Evolutionary conservation across 768 basidiomycete genomes (phyloP).

Genomic region (Leccinum rimulosum): DNA sequence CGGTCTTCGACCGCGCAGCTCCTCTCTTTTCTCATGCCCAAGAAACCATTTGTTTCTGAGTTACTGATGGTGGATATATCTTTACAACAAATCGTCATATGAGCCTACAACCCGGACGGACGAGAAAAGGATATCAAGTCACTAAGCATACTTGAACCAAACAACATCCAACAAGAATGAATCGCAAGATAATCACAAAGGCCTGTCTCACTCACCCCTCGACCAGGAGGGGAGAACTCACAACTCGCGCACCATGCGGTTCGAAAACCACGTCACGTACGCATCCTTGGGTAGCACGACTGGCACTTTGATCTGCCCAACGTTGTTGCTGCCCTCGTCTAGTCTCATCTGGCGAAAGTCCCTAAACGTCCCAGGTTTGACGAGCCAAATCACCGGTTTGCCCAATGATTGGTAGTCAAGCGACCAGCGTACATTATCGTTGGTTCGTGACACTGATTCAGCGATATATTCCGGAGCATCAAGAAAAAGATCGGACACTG

Average conservation of each 20-base stretch:
- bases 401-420: not conserved
- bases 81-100: not conserved
- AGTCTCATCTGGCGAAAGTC: not conserved
- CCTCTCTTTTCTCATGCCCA: slow-evolving; percentile 59
- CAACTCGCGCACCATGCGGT: not conserved
- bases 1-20: slow-evolving; percentile 41
- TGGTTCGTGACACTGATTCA: not conserved
- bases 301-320: not conserved
- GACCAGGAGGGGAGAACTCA: not conserved
- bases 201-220: not conserved
- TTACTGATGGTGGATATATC: not conserved
- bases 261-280: not conserved
- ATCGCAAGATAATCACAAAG: not conserved
- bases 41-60: not conserved
- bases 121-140: not conserved
- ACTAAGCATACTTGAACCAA: no score
- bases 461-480: not conserved
- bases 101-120: not conserved
- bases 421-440: not conserved
- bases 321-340: not conserved
- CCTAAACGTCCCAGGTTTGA: not conserved
- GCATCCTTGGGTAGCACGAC: not conserved
- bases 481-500: not conserved
- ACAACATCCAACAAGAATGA: no score
- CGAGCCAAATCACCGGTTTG: not conserved